Percentiles rank a stretch among this genome's conserved stretches.
phyloP scores from a whole-genome alignment of 495 filamentous ascomycete species.

The Talaromyces thailandensis region DNA sequence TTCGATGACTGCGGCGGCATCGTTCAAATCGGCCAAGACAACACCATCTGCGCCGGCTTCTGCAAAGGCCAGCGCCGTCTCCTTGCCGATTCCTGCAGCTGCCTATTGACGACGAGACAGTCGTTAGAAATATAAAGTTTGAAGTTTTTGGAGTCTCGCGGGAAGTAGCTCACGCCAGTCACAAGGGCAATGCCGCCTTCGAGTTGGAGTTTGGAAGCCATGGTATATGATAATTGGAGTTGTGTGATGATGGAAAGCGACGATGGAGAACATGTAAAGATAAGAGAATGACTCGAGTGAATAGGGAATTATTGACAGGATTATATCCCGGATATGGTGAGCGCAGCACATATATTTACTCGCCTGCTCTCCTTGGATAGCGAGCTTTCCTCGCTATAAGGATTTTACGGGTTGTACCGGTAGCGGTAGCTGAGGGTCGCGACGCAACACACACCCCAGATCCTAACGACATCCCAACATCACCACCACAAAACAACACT shows the following conservation, averaged over 20 bases:
- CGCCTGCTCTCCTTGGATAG: no score
- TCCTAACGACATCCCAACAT: no score
- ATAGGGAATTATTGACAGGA: no score
- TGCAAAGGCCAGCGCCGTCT: background rate
- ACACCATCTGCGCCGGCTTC: constrained; percentile 7
- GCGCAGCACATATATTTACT: no score
- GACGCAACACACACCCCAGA: no score
- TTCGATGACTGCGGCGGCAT: constrained; percentile 11
- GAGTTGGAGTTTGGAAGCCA: background rate
- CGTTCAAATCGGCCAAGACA: constrained; percentile 17
- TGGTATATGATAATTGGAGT: background rate
- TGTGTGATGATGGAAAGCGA: background rate
- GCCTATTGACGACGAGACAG: background rate
- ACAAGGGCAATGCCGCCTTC: background rate
- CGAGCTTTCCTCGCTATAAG: no score
- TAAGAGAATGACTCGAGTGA: no score
- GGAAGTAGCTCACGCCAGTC: background rate
- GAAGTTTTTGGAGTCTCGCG: background rate
- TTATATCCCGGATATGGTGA: no score
- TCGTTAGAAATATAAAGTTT: background rate
- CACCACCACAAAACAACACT: no score
- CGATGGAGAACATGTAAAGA: background rate
- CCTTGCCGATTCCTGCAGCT: constrained; percentile 5
- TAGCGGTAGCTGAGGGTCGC: no score
- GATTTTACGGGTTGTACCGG: no score